A percentile compares a stretch with the other conserved stretches of the same genome.
Conservation (phyloP, 2,329 filamentous ascomycete genomes). For the Colletotrichum sp. region DNA sequence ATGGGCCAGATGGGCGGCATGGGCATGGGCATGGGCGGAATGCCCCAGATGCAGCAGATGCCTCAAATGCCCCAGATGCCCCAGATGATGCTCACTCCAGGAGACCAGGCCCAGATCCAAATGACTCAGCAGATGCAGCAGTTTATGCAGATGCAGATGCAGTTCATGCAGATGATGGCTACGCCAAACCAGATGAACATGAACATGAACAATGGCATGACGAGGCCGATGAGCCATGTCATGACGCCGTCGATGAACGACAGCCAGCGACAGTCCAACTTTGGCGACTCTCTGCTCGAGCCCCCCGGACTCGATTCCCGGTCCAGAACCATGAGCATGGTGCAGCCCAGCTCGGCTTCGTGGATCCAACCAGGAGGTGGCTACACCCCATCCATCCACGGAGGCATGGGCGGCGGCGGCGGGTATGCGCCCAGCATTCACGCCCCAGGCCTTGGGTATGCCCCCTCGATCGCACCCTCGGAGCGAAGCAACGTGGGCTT, state of each 20-base stretch:
- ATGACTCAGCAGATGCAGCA: slow-evolving; percentile 85
- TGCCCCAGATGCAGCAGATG: slow-evolving; percentile 26
- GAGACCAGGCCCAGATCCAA: slow-evolving; percentile 78
- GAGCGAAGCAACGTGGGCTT: slow-evolving; percentile 94
- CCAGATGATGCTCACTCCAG: slow-evolving; percentile 59
- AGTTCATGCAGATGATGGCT: slow-evolving; percentile 87
- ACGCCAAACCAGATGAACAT: slow-evolving; percentile 35
- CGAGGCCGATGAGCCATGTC: slow-evolving; percentile 40
- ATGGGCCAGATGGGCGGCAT: slow-evolving; percentile 32
- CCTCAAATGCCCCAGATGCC: slow-evolving; percentile 19
- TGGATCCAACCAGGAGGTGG: slow-evolving; percentile 56
- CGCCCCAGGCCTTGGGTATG: slow-evolving; percentile 66
- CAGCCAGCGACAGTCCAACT: slow-evolving; percentile 47
- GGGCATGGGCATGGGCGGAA: slow-evolving; percentile 36
- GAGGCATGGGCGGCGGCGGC: slow-evolving; percentile 27
- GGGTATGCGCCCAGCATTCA: slow-evolving; percentile 59
- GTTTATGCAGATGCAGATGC: slow-evolving; percentile 94
- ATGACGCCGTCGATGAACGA: slow-evolving; percentile 50
- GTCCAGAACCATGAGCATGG: slow-evolving; percentile 82
- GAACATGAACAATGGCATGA: slow-evolving; percentile 28
- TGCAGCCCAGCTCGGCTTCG: slow-evolving; percentile 69
- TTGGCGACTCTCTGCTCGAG: slow-evolving; percentile 53
- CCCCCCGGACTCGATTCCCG: slow-evolving; percentile 47
- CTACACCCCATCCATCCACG: slow-evolving; percentile 55
- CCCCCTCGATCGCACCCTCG: slow-evolving; percentile 91